Evolutionary conservation across 129 eudicot genomes (phyloP), one percentile per base, ranked within the genome.

Genomic region (Centrapalus pauciflorus): DNA sequence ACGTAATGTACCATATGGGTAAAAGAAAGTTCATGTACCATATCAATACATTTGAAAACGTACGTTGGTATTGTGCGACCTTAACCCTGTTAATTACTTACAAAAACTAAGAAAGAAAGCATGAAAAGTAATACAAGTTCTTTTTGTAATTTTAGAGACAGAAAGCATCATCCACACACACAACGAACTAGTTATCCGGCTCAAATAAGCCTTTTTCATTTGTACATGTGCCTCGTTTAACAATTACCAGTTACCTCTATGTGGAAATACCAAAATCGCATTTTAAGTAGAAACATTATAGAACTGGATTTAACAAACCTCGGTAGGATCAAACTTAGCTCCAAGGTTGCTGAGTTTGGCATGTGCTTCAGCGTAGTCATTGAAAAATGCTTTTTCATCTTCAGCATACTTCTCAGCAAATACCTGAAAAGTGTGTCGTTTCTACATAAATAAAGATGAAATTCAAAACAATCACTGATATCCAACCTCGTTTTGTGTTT

Each of bases 341-440:
- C 99, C 99, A 76, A 84, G 88, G 64, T 89, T 86, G 85, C 99
- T 93, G 49, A 93, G 93, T 80, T 86, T 93, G 83, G 99, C 99
- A 56, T 93, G 99, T 28, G 99, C 95, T 72, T 89, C 99, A 51
- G 96, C 99, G 76, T 93, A 93, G 55, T 93, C 99, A 58, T 80
- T 80, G 69, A 93, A 93, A 74, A 93, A 93, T 23, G 88, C 93
- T 28, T 82, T 87, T 64, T 82, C 87, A 73, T 93, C 96, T 49
- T 34, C 96, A 32, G 93, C 95, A 66, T 89, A 93, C 74, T 93
- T 93, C 83, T 93, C 99, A 6, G 96, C 93, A 79, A 77, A 89
- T 67, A 60, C 95, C 99, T 93, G 80, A 51, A 56, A 21, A 55
- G 40, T 66, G 70, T 59, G 23, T 46, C 9, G 50, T 50, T 61